Base-by-base conservation (phyloP, 1,284 basidiomycete genomes). In the Takashimella koratensis region DNA sequence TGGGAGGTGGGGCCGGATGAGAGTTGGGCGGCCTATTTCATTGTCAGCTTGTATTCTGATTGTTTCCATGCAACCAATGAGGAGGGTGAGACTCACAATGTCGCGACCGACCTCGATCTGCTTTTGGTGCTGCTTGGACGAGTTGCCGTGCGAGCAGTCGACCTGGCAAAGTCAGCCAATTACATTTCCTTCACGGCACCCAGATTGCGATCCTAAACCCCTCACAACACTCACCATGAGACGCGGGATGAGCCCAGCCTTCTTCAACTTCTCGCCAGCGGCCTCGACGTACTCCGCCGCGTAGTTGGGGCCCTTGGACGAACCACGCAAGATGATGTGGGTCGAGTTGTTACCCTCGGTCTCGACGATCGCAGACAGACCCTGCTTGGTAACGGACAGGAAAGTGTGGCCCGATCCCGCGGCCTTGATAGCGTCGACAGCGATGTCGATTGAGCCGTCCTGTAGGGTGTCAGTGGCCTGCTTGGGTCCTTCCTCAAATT, bases 351-450 rank as follows among this genome's bases (percentile, higher is more conserved):
- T 77, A 44, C 76, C 76, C 53, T 84, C 82, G 0, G 92, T 95
- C 79, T 94, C 90, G 57, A 96, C 86, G 60, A 95, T 94, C 68
- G 88, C 88, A 62, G 88, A 88, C 56, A 94, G 74, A 25, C 91
- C 92, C 74, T 94, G 90, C 77, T 94, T 93, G 20, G 91, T 92
- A 39, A 96, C 91, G 60, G 85, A 87, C 16, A 97, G 80, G 84
- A 97, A 97, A 57, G 91, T 88, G 75, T 97, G 93, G 3, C 88
- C 87, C 49, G 82, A 82, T 54, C 83, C 82, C 12, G 93, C 90
- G 26, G 92, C 87, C 45, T 90, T 84, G 76, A 92, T 95, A 2
- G 93, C 93, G 75, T 96, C 92, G 50, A 96, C 83, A 1, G 90
- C 90, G 60, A 93, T 86, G 49, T 85, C 84, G 45, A 94, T 83